Percentiles rank a stretch among this genome's conserved stretches.
These are phyloP conservation scores for Solioccasus polychromus DNA, from an alignment of 768 basidiomycete species.

Conservation along the genomic window DNA sequence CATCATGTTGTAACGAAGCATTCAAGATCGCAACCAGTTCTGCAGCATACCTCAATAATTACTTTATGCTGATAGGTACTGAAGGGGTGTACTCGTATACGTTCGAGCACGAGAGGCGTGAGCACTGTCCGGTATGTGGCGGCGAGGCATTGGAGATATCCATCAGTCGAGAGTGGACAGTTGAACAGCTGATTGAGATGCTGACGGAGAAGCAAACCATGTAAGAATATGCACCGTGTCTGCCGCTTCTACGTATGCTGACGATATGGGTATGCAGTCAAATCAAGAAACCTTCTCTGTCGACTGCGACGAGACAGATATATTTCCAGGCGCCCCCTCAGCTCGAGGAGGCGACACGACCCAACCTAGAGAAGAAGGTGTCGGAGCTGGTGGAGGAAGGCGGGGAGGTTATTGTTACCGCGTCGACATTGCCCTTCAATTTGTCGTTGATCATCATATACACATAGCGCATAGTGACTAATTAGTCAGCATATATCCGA, in stretches of 20 bases:
- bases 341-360: constrained; percentile 84
- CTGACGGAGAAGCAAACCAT: constrained; percentile 86
- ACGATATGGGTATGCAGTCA: constrained; percentile 54
- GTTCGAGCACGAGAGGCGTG: constrained; percentile 89
- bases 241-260: background rate
- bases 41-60: constrained; percentile 93
- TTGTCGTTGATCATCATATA: constrained; percentile 67
- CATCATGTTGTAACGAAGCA: constrained; percentile 97
- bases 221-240: constrained; percentile 45
- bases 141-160: constrained; percentile 79
- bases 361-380: constrained; percentile 85
- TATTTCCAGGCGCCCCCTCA: constrained; percentile 95
- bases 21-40: constrained; percentile 98
- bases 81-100: constrained; percentile 97
- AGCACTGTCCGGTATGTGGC: constrained; percentile 96
- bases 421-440: constrained; percentile 85
- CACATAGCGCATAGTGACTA: constrained; percentile 27
- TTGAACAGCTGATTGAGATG: constrained; percentile 87
- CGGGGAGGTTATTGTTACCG: constrained; percentile 83
- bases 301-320: constrained; percentile 69
- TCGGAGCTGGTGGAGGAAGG: constrained; percentile 75
- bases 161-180: constrained; percentile 68
- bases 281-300: constrained; percentile 94
- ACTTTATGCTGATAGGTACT: constrained; percentile 97
- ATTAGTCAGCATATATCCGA: constrained; percentile 29